Evolutionary conservation across 371 early-diverging fungal genomes (phyloP), one percentile per base, ranked within the genome.

Genomic region (Mortierella sp.): DNA sequence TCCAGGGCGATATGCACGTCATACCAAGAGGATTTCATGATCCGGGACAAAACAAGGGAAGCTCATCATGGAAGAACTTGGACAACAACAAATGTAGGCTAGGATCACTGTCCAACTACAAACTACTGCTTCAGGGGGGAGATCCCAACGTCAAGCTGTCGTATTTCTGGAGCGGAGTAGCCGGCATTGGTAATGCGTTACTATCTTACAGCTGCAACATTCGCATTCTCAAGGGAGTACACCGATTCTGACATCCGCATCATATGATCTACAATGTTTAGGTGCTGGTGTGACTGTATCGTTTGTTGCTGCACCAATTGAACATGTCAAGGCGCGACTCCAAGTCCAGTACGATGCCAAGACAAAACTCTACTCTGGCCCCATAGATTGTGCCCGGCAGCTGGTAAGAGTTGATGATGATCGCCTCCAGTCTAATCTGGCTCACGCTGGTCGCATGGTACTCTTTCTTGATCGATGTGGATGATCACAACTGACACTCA

Each of bases 281-380:
- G 92, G 89, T 9, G 95, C 96, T 17, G 98, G 98, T 17, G 60
- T 91, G 58, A 91, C 93, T 0, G 96, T 96, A 0, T 90, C 93
- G 0, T 90, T 96, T 81, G 88, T 96, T 0, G 97, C 98, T 7
- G 93, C 96, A 1, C 96, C 97, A 0, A 91, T 97, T 5, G 96
- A 96, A 56, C 89, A 90, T 44, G 82, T 92, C 63, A 92, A 93
- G 57, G 87, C 93, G 16, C 83, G 93, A 52, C 83, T 96, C 51
- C 97, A 98, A 70, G 91, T 95, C 39, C 98, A 98, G 71, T 98
- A 98, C 69, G 89, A 92, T 62, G 81, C 86, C 5, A 83, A 76
- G 13, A 85, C 87, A 29, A 88, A 86, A 50, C 62, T 84, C n/a
- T 96, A 94, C 67, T 78, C 71, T 2, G 95, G 97, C 0, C 96